Percentiles rank a stretch among this genome's conserved stretches.
Conservation (phyloP, 2,329 filamentous ascomycete species). For the Ciborinia camelliae region DNA sequence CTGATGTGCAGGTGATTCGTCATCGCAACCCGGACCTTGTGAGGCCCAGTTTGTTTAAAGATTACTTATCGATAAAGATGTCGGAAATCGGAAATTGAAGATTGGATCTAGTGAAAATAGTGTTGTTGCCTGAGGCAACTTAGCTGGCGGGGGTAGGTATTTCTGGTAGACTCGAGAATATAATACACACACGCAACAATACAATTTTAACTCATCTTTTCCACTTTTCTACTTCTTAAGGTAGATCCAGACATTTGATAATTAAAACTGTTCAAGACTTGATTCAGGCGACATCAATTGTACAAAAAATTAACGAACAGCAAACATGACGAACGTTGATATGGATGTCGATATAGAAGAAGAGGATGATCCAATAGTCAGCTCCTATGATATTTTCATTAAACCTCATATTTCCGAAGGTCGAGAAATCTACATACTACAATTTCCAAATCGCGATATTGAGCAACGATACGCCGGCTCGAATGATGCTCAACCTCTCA, state of each 20-base stretch:
- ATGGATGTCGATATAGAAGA: constrained; percentile 3
- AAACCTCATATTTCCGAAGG: constrained; percentile 64
- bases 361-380: constrained; percentile 65
- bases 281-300: background rate
- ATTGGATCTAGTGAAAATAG: too few species aligned
- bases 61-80: constrained; percentile 10
- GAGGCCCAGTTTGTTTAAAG: constrained; percentile 6
- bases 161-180: too few species aligned
- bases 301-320: background rate
- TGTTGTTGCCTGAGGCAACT: too few species aligned
- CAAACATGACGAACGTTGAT: constrained; percentile 12
- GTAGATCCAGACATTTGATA: constrained; percentile 1
- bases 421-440: constrained; percentile 74
- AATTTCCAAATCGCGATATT: constrained; percentile 78
- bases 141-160: too few species aligned
- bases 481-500: constrained; percentile 56
- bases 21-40: constrained; percentile 6
- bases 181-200: too few species aligned
- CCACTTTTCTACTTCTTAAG: background rate
- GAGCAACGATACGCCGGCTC: constrained; percentile 54
- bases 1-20: constrained; percentile 11
- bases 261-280: constrained; percentile 16
- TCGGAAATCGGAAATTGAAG: background rate
- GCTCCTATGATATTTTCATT: constrained; percentile 80
- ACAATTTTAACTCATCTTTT: too few species aligned